Evolutionary conservation across 208 protist species (phyloP).

Genomic region (Vickermania spadyakhi): DNA sequence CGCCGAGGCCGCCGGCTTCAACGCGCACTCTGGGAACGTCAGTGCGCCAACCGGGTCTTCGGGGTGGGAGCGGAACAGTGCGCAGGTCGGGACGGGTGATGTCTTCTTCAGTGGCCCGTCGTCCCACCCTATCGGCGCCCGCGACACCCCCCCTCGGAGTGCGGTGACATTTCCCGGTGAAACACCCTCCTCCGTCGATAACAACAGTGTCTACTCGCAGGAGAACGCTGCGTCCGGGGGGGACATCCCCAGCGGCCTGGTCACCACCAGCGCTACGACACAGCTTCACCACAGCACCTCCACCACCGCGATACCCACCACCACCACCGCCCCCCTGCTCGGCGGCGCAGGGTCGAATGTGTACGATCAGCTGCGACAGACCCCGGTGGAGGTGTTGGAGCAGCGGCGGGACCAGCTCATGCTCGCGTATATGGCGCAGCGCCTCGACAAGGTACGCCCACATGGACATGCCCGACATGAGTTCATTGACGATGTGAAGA

Average conservation of each 20-base stretch:
- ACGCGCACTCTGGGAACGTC: too few species aligned
- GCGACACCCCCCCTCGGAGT: too few species aligned
- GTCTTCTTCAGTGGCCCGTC: too few species aligned
- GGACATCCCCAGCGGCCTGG: neutral
- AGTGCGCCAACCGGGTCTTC: too few species aligned
- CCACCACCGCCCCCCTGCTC: neutral
- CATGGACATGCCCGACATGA: slow-evolving; percentile 7
- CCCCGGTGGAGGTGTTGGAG: slow-evolving; percentile 15
- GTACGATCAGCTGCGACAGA: slow-evolving; percentile 2
- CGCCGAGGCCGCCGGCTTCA: too few species aligned
- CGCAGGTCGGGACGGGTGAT: too few species aligned
- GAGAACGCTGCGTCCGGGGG: neutral
- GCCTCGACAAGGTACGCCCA: slow-evolving; percentile 26
- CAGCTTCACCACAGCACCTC: neutral
- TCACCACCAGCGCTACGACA: neutral
- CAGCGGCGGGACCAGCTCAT: slow-evolving; percentile 56
- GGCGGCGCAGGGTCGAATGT: neutral
- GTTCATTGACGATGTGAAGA: slow-evolving; percentile 7
- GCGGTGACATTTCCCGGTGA: too few species aligned
- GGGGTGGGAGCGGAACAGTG: too few species aligned
- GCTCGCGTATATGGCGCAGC: slow-evolving; percentile 31
- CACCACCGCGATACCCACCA: neutral
- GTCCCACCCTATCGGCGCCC: too few species aligned
- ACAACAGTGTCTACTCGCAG: too few species aligned
- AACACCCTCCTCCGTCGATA: too few species aligned